phyloP scores from a whole-genome alignment of 2,329 filamentous ascomycete genomes.

The Aspergillus sp. region DNA sequence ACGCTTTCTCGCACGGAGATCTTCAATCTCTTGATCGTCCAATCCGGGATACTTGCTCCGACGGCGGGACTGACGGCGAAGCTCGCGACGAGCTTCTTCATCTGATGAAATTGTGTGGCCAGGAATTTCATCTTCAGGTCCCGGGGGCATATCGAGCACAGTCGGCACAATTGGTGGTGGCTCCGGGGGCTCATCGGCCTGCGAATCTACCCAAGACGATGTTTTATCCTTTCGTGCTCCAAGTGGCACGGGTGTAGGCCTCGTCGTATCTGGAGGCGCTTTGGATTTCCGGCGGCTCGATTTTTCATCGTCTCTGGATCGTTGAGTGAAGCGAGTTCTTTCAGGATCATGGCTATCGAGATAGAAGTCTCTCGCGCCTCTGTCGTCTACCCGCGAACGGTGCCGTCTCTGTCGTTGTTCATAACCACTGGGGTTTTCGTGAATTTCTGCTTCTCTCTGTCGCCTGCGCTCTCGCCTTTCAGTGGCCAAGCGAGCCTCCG shows the following conservation, averaged over 20 bases:
- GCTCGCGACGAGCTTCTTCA: slow-evolving; percentile 40
- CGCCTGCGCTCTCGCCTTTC: slow-evolving; percentile 43
- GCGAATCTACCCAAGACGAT: slow-evolving; percentile 51
- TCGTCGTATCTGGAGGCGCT: slow-evolving; percentile 23
- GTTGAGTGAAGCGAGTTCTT: slow-evolving; percentile 30
- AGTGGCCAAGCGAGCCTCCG: slow-evolving; percentile 51
- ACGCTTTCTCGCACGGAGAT: slow-evolving; percentile 34
- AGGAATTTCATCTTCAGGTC: slow-evolving; percentile 26
- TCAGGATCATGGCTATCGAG: slow-evolving; percentile 29
- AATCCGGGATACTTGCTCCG: slow-evolving; percentile 42
- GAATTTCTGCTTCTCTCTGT: slow-evolving; percentile 35
- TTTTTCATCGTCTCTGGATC: slow-evolving; percentile 33
- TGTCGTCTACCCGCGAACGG: slow-evolving; percentile 32
- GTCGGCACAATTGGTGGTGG: slow-evolving; percentile 48
- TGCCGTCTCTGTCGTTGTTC: slow-evolving; percentile 33
- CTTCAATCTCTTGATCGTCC: slow-evolving; percentile 42
- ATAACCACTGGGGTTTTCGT: slow-evolving; percentile 20
- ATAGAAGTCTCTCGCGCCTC: slow-evolving; percentile 25
- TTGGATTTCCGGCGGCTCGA: slow-evolving; percentile 38
- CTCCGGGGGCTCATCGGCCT: slow-evolving; percentile 49
- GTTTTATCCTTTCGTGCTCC: slow-evolving; percentile 49
- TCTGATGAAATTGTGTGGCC: slow-evolving; percentile 43
- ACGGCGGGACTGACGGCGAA: slow-evolving; percentile 39
- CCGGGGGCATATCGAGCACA: slow-evolving; percentile 44
- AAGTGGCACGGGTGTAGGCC: slow-evolving; percentile 30